Evolutionary conservation across 73 alveolate genomes (phyloP).

Genomic region (Stentor coeruleus): DNA sequence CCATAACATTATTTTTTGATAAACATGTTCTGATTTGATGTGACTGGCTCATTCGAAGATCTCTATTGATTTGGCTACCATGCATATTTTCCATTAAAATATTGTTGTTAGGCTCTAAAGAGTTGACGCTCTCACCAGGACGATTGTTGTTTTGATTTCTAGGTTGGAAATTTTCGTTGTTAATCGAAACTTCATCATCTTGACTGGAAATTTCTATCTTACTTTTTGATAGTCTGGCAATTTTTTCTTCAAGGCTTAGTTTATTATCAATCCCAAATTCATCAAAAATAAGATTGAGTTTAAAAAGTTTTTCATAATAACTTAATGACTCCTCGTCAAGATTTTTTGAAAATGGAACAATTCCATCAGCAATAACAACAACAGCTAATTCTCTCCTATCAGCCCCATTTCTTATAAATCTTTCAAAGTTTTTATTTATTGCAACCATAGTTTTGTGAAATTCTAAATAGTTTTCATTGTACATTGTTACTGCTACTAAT

Average conservation of each 20-base stretch:
- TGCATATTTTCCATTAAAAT: no score
- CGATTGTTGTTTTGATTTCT: not conserved
- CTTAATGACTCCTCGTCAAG: not conserved
- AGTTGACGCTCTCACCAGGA: no score
- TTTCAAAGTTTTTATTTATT: constrained; percentile 17
- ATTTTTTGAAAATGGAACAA: not conserved
- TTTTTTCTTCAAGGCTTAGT: not conserved
- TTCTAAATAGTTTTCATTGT: constrained; percentile 38
- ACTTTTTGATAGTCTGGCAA: not conserved
- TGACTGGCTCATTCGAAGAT: no score
- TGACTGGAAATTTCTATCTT: not conserved
- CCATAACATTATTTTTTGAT: no score
- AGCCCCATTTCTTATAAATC: not conserved
- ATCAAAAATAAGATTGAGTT: not conserved
- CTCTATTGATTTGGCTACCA: no score
- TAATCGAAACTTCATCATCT: no score
- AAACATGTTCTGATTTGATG: no score
- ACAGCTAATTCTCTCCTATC: not conserved
- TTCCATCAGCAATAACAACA: constrained; percentile 11
- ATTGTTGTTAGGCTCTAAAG: no score
- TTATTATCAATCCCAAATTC: not conserved
- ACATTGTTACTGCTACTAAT: constrained; percentile 37
- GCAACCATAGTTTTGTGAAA: constrained; percentile 34
- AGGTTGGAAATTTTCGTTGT: not conserved
- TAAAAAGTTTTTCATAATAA: no score